These are phyloP conservation scores for Pistacia vera DNA, from an alignment of 345 rosid genomes.

Conservation along the genomic window DNA sequence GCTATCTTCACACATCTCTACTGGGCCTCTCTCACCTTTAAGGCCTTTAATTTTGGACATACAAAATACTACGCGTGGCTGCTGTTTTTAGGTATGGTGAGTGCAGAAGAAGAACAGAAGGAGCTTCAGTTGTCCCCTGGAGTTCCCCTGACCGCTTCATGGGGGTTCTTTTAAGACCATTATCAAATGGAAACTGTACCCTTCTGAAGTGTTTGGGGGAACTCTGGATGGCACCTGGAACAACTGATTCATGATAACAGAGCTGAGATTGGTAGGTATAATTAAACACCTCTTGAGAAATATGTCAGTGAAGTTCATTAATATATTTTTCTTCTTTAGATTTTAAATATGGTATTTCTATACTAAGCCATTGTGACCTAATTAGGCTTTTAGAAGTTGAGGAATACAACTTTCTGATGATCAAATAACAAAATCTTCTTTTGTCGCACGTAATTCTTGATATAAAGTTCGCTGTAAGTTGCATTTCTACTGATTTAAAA, in stretches of 20 bases:
- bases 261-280: background rate
- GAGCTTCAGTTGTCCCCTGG: background rate
- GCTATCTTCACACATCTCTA: background rate
- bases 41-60: background rate
- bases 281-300: background rate
- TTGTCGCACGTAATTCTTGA: no score
- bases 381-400: background rate
- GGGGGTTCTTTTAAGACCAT: background rate
- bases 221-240: constrained; percentile 31
- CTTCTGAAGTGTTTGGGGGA: constrained; percentile 51
- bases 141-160: background rate
- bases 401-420: background rate
- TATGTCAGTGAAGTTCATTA: background rate
- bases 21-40: background rate
- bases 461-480: no score
- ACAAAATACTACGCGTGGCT: no score
- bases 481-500: no score
- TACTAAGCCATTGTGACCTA: no score
- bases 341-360: background rate
- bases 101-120: background rate
- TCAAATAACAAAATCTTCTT: no score
- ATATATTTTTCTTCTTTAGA: background rate
- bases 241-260: no score
- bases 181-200: background rate
- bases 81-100: background rate